Conservation (phyloP, 768 basidiomycete genomes). For the Clavaria fumosa region DNA sequence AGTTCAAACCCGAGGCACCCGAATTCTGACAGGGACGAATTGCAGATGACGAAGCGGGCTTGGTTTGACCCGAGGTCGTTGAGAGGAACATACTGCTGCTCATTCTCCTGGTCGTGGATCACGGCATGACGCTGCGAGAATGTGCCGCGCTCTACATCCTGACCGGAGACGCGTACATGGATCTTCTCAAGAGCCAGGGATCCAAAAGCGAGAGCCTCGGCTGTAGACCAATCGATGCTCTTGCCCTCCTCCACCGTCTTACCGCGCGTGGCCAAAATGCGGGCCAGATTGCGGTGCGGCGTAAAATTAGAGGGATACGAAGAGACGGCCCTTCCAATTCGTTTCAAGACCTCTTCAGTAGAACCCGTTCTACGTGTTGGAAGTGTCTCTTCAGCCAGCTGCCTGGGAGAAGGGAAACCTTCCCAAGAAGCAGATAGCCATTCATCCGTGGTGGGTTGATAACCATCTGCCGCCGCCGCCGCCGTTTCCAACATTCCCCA, state of each 20-base stretch:
- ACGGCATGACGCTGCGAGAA: constrained; percentile 98
- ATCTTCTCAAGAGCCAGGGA: constrained; percentile 84
- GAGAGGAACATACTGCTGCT: constrained; percentile 78
- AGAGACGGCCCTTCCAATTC: constrained; percentile 79
- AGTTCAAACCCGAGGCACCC: constrained; percentile 95
- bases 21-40: constrained; percentile 92
- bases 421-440: constrained; percentile 98
- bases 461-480: constrained; percentile 86
- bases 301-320: constrained; percentile 73
- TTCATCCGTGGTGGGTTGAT: constrained; percentile 86
- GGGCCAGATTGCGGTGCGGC: constrained; percentile 84
- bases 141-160: constrained; percentile 97
- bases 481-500: constrained; percentile 99
- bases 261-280: constrained; percentile 77
- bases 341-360: constrained; percentile 58
- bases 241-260: constrained; percentile 83
- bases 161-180: constrained; percentile 90
- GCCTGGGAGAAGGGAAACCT: constrained; percentile 94
- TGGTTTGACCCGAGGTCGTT: constrained; percentile 80
- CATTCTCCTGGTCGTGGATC: constrained; percentile 88
- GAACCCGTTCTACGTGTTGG: constrained; percentile 84
- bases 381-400: constrained; percentile 82
- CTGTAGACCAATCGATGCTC: constrained; percentile 97
- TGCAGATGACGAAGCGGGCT: constrained; percentile 89
- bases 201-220: constrained; percentile 94